Evolutionary conservation across 2,329 filamentous ascomycete species (phyloP).

Genomic region (Dichotomopilus funicola): DNA sequence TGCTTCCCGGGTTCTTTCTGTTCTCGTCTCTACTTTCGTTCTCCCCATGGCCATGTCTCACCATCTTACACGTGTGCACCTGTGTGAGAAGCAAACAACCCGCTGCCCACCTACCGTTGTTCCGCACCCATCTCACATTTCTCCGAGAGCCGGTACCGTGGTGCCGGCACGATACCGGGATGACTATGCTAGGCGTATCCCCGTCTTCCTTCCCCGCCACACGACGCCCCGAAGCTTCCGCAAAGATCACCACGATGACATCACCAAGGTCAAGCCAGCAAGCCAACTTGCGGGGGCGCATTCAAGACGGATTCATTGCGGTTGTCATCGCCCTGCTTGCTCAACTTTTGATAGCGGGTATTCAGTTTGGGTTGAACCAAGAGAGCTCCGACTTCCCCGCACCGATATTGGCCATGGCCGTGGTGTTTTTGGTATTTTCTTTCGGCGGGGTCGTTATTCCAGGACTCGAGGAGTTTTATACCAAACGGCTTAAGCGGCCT

Average conservation of each 20-base stretch:
- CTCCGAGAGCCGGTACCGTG: slow-evolving; percentile 16
- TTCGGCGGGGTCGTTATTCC: slow-evolving; percentile 15
- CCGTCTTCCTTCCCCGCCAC: not conserved
- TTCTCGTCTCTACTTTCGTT: not conserved
- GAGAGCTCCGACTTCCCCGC: slow-evolving; percentile 39
- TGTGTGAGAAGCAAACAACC: slow-evolving; percentile 19
- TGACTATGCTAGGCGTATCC: not conserved
- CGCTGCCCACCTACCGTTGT: slow-evolving; percentile 8
- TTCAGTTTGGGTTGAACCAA: slow-evolving; percentile 32
- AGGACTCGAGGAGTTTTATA: slow-evolving; percentile 26
- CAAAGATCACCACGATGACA: not conserved
- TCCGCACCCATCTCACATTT: slow-evolving; percentile 1
- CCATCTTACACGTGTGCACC: slow-evolving; percentile 18
- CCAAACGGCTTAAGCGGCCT: slow-evolving; percentile 18
- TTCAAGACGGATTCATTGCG: slow-evolving; percentile 29
- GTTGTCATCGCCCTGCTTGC: slow-evolving; percentile 34
- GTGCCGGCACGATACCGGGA: slow-evolving; percentile 11
- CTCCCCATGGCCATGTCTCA: slow-evolving; percentile 20
- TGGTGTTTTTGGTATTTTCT: slow-evolving; percentile 28
- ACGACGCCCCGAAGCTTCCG: not conserved
- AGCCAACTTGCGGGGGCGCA: not conserved
- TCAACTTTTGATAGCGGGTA: slow-evolving; percentile 41
- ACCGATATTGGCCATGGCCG: slow-evolving; percentile 44
- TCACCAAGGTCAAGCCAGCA: not conserved
- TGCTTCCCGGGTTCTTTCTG: too few species aligned